Evolutionary conservation across 345 rosid species (phyloP).

Genomic region (Syzygium oleosum): DNA sequence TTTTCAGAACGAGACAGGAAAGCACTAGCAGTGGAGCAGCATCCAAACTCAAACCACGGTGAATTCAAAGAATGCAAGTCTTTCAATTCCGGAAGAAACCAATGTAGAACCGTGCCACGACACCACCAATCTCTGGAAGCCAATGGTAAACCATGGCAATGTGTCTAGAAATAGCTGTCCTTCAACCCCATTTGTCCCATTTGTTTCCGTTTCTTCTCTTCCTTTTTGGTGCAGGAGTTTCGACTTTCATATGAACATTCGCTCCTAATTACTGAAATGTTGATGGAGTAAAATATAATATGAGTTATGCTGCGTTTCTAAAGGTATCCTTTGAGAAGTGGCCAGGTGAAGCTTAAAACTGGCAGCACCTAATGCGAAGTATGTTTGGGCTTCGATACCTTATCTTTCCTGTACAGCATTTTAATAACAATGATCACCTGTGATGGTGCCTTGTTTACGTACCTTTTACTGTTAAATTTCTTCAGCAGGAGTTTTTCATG

Average conservation of each 20-base stretch:
- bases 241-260: too few relatives aligned
- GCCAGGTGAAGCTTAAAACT: background rate
- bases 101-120: too few relatives aligned
- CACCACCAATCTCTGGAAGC: too few relatives aligned
- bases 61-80: too few relatives aligned
- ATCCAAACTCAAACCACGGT: too few relatives aligned
- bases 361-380: background rate
- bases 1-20: too few relatives aligned
- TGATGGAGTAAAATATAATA: background rate
- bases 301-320: too few relatives aligned
- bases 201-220: background rate
- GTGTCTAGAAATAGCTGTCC: rapidly evolving
- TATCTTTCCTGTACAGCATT: background rate
- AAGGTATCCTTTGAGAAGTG: background rate
- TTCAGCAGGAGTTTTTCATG: background rate
- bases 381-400: background rate
- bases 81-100: too few relatives aligned
- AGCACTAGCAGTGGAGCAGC: too few relatives aligned
- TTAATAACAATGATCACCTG: too few relatives aligned
- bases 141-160: too few relatives aligned
- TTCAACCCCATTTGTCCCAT: too few relatives aligned
- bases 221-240: rapidly evolving
- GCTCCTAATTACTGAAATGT: background rate
- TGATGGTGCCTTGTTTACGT: background rate
- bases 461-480: background rate